A percentile compares a stretch with the other conserved stretches of the same genome.
Conservation (phyloP, 805 yeast species). For the Lipomyces oligophaga region DNA sequence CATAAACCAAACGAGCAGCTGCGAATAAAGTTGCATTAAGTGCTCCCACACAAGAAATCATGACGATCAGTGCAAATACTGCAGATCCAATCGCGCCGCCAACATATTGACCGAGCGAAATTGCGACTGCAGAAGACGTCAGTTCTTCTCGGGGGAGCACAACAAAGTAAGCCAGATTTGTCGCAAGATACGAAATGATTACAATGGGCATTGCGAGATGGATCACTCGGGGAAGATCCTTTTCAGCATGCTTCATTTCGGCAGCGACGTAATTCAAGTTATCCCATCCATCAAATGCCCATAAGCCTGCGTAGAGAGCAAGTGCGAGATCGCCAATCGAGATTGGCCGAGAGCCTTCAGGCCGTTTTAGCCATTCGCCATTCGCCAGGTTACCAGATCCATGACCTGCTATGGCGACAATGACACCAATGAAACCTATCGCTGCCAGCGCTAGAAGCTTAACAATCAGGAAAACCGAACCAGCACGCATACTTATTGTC, state of each 20-base stretch:
- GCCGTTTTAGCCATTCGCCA: conserved; percentile 33
- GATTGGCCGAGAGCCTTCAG: conserved; percentile 33
- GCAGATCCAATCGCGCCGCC: conserved; percentile 35
- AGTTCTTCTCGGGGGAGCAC: conserved; percentile 66
- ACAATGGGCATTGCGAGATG: conserved; percentile 42
- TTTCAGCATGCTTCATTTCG: conserved; percentile 39
- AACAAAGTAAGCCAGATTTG: conserved; percentile 48
- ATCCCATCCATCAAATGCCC: conserved; percentile 49
- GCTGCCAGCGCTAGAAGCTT: conserved; percentile 37
- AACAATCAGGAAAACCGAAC: conserved; percentile 36
- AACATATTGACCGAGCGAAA: conserved; percentile 36
- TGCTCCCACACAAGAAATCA: conserved; percentile 42
- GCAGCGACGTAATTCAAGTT: conserved; percentile 42
- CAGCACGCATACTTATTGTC: conserved; percentile 36
- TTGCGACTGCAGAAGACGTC: conserved; percentile 38
- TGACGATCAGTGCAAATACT: conserved; percentile 37
- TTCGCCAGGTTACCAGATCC: conserved; percentile 31
- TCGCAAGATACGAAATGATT: conserved; percentile 37
- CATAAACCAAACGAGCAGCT: conserved; percentile 38
- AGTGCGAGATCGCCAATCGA: conserved; percentile 36
- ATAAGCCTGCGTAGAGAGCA: conserved; percentile 42
- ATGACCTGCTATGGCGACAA: conserved; percentile 25
- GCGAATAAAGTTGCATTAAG: conserved; percentile 41
- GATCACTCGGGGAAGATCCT: conserved; percentile 41
- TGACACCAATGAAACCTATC: conserved; percentile 36